Conservation (phyloP, 2,329 filamentous ascomycete genomes). For the Dactylellina haptotyla region DNA sequence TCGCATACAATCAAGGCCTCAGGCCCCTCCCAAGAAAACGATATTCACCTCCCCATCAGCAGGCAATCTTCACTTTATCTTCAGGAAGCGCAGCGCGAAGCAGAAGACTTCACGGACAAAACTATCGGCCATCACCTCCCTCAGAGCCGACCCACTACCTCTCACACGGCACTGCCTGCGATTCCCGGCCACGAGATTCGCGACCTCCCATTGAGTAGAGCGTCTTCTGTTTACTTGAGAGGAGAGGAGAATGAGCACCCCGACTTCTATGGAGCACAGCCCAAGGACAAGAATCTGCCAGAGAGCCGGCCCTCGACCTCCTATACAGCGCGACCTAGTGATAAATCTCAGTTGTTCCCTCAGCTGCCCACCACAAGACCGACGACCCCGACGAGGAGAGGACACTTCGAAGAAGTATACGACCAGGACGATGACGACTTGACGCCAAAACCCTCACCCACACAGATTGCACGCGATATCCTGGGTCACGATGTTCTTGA, state of each 20-base stretch:
- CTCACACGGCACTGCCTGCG: neutral
- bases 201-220: constrained; percentile 28
- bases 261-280: neutral
- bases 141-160: constrained; percentile 27
- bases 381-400: neutral
- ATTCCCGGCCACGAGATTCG: neutral
- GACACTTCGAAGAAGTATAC: neutral
- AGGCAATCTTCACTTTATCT: constrained; percentile 48
- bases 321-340: neutral
- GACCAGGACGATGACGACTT: constrained; percentile 26
- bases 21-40: neutral
- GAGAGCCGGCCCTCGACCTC: constrained; percentile 29
- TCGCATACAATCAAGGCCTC: constrained; percentile 43
- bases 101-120: neutral
- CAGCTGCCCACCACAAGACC: constrained; percentile 21
- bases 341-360: neutral
- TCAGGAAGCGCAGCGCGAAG: neutral
- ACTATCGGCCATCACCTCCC: neutral
- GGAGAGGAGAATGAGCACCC: neutral
- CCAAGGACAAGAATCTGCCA: neutral
- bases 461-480: constrained; percentile 5
- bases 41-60: constrained; percentile 40
- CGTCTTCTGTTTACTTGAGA: constrained; percentile 21
- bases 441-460: constrained; percentile 41
- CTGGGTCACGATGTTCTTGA: constrained; percentile 1